Percentiles rank a stretch among this genome's conserved stretches.
Evolutionary conservation across 192 early-diverging fungal species (phyloP).

Genomic region (Mortierella hygrophila): DNA sequence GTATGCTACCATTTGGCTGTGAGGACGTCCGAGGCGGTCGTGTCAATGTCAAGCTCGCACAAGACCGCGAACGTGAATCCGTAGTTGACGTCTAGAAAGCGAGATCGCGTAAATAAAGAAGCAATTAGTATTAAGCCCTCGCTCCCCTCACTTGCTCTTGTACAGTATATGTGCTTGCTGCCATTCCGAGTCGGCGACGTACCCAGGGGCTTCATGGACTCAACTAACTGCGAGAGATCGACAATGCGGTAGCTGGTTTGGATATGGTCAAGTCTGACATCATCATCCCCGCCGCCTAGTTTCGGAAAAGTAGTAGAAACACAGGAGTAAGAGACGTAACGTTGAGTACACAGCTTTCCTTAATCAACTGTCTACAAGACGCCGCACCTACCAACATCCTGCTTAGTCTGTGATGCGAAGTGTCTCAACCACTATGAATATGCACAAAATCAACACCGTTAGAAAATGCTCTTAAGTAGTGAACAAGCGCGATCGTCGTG

Average conservation of each 20-base stretch:
- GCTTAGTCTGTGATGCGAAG: slow-evolving; percentile 9
- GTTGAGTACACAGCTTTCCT: not conserved
- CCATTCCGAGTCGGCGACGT: not conserved
- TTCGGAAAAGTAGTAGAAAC: not conserved
- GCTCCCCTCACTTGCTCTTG: too few species aligned
- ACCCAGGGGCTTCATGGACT: slow-evolving; percentile 14
- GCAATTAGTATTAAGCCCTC: too few species aligned
- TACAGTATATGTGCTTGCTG: too few species aligned
- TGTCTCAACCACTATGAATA: slow-evolving; percentile 39
- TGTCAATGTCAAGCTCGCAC: slow-evolving; percentile 39
- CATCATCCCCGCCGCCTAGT: not conserved
- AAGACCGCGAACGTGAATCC: slow-evolving; percentile 31
- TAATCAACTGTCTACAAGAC: not conserved
- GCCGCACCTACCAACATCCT: not conserved
- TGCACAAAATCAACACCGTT: not conserved
- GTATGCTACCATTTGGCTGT: slow-evolving; percentile 30
- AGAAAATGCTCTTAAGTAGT: not conserved
- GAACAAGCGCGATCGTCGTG: not conserved
- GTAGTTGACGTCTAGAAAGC: slow-evolving; percentile 12
- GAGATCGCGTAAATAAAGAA: not conserved
- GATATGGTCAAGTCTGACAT: slow-evolving; percentile 18
- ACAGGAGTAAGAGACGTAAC: not conserved
- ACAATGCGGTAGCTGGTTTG: slow-evolving; percentile 15
- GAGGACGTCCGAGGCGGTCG: slow-evolving; percentile 21
- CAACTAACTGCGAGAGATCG: slow-evolving; percentile 11